phyloP scores from a whole-genome alignment of 192 early-diverging fungal genomes.

The Spizellomyces sp. region DNA sequence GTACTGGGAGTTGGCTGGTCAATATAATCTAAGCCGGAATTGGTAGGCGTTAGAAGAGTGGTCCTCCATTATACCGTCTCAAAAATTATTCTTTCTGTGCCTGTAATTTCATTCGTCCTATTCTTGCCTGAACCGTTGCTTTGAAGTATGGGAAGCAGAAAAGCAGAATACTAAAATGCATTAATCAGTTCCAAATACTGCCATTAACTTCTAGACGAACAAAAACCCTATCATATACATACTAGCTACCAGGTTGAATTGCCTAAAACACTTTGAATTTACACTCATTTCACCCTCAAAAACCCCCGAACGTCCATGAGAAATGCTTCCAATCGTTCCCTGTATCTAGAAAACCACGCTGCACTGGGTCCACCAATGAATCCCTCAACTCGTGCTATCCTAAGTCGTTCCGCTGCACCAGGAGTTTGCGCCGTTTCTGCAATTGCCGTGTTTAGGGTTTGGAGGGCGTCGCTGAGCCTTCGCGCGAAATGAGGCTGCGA shows the following conservation, averaged over 20 bases:
- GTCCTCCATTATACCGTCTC: no score
- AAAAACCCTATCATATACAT: neutral
- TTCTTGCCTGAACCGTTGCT: no score
- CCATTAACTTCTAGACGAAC: no score
- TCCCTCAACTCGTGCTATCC: constrained; percentile 14
- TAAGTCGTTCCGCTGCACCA: constrained; percentile 37
- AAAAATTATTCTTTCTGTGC: no score
- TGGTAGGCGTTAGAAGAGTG: no score
- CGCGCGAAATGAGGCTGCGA: constrained; percentile 38
- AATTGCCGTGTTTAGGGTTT: constrained; percentile 44
- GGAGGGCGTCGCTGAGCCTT: constrained; percentile 50
- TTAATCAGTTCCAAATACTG: no score
- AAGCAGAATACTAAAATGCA: no score
- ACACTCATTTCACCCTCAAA: constrained; percentile 58
- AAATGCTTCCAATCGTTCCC: constrained; percentile 55
- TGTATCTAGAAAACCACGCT: constrained; percentile 31
- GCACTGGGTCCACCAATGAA: constrained; percentile 34
- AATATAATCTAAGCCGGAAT: no score
- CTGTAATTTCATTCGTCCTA: no score
- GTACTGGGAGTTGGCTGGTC: no score
- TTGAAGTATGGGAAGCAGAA: no score
- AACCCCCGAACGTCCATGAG: constrained; percentile 69
- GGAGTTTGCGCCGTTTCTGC: constrained; percentile 20
- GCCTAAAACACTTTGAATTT: neutral
- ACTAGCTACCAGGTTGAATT: neutral